Base-by-base conservation (phyloP, 2,329 filamentous ascomycete species). In the Conoideocrella luteorostrata region DNA sequence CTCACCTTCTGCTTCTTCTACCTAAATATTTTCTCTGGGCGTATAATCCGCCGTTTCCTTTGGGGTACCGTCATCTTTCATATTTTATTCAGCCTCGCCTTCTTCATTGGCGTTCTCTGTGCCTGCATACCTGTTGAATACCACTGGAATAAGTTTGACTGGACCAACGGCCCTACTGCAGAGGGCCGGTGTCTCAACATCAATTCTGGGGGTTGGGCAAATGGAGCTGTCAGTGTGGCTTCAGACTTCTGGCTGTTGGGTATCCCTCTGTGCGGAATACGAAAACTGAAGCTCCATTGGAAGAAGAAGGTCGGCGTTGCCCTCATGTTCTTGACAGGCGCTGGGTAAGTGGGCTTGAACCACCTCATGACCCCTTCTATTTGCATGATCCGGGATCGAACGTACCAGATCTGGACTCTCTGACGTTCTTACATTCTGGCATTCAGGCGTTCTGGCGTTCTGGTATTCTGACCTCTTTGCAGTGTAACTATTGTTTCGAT, bases 1-100 rank as follows among this genome's bases (percentile, higher is more conserved):
- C 52, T 72, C 12, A 68, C 70, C 7, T 62, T 76, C 34, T 60
- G 75, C 4, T 61, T 71, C 51, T 73, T 77, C 56, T 76, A 74
- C 54, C 60, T 71, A 26, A 67, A 69, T 24, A 68, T 76, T 43
- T 77, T 77, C 47, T 66, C 67, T 1, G 54, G 54, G 0, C 42
- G 29, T 1, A 44, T 37, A 1, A 60, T 73, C 4, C 61, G 64
- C 15, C 54, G 55, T 12, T 11, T 68, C 3, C 56, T 71, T 5
- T 65, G 62, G 57, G 60, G 37, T n/a, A 65, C 39, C 3, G 39
- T 39, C 17, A 20, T 35, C 2, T 41, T 42, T 18, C 44, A 47
- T 24, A 21, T 47, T 5, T 5, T 28, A 10, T 30, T 39, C 6
- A 30, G n/a, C 7, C 5, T 42, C 2, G 28, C 38, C 13, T 45